Conservation (phyloP, 1,284 basidiomycete genomes). For the Fomitopsis schrenkii region DNA sequence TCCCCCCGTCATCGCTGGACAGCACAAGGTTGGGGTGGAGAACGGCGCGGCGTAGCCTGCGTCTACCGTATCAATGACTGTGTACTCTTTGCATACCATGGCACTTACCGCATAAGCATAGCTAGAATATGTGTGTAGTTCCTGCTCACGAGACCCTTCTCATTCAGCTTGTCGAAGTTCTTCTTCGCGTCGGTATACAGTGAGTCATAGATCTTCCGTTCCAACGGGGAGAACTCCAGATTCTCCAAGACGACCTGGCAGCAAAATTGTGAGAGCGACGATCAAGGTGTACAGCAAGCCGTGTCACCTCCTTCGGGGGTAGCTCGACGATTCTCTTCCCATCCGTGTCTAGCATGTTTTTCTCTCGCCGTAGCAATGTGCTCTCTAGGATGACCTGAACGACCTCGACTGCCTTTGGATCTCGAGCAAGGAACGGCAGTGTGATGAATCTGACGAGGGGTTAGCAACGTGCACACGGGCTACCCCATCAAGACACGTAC, state of each 20-base stretch:
- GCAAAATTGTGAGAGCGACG: no score
- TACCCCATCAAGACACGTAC: constrained; percentile 35
- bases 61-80: no score
- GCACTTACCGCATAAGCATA: constrained; percentile 79
- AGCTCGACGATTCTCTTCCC: constrained; percentile 89
- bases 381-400: constrained; percentile 92
- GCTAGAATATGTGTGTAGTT: constrained; percentile 90
- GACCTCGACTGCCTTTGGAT: constrained; percentile 88
- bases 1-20: constrained; percentile 19
- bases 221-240: constrained; percentile 72
- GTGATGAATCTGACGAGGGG: constrained; percentile 73
- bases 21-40: constrained; percentile 80
- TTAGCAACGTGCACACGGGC: neutral
- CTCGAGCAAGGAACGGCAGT: constrained; percentile 81
- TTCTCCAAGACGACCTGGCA: constrained; percentile 43
- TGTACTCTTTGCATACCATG: neutral
- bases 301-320: constrained; percentile 74
- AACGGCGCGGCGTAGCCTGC: constrained; percentile 80
- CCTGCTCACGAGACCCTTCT: constrained; percentile 73
- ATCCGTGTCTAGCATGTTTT: constrained; percentile 87
- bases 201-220: constrained; percentile 80
- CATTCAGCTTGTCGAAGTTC: constrained; percentile 73
- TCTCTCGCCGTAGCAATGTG: constrained; percentile 88
- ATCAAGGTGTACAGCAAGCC: neutral
- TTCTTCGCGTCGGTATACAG: constrained; percentile 66